phyloP scores from a whole-genome alignment of 2,329 filamentous ascomycete genomes.

The Colletotrichum sp. region DNA sequence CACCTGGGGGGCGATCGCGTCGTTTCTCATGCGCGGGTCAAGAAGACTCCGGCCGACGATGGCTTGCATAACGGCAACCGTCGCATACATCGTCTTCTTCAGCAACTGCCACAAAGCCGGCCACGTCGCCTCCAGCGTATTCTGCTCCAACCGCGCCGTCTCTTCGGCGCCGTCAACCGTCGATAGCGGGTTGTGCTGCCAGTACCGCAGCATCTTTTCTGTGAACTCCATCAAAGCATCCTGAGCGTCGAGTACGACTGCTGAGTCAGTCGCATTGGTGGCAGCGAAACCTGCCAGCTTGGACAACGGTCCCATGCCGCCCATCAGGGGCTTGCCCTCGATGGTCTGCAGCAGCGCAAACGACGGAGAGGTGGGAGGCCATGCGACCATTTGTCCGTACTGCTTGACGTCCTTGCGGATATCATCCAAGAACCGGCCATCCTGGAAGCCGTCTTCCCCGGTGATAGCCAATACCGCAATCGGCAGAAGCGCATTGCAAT shows the following conservation, averaged over 20 bases:
- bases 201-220: conserved; percentile 69
- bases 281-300: conserved; percentile 69
- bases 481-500: conserved; percentile 75
- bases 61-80: conserved; percentile 76
- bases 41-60: conserved; percentile 69
- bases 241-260: conserved; percentile 52
- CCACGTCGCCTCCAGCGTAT: conserved; percentile 70
- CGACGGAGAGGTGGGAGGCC: conserved; percentile 66
- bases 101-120: conserved; percentile 78
- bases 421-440: conserved; percentile 75
- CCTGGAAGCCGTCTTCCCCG: conserved; percentile 75
- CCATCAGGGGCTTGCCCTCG: conserved; percentile 64
- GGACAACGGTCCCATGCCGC: conserved; percentile 71
- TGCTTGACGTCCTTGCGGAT: conserved; percentile 72
- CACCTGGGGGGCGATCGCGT: conserved; percentile 61
- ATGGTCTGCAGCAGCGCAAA: conserved; percentile 64
- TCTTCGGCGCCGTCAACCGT: conserved; percentile 75
- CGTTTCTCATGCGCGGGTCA: conserved; percentile 51
- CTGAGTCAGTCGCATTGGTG: conserved; percentile 54
- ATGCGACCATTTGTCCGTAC: conserved; percentile 63
- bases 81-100: conserved; percentile 76
- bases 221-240: conserved; percentile 73
- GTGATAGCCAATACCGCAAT: conserved; percentile 71
- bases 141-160: conserved; percentile 62
- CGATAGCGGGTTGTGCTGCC: conserved; percentile 77